phyloP scores from a whole-genome alignment of 768 basidiomycete genomes.

The Lactarius tabidus region DNA sequence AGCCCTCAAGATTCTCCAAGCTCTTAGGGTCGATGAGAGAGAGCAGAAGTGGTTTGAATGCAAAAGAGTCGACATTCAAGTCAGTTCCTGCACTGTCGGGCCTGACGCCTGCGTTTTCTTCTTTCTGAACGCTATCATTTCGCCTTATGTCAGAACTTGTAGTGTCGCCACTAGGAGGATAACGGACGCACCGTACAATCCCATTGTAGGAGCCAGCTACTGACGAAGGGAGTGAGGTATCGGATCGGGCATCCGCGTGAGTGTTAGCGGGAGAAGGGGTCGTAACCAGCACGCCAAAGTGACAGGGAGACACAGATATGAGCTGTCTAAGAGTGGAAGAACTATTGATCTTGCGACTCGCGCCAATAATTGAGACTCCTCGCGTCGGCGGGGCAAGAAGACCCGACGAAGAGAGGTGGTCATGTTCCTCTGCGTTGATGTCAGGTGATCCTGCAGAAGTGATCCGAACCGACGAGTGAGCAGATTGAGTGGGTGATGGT shows the following conservation, averaged over 20 bases:
- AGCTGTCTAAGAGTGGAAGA: too few relatives aligned
- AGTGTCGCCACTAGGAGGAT: slow-evolving; percentile 22
- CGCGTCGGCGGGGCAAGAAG: slow-evolving; percentile 41
- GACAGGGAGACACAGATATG: too few relatives aligned
- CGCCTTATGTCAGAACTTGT: too few relatives aligned
- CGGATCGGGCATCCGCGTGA: too few relatives aligned
- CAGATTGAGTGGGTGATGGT: slow-evolving; percentile 75
- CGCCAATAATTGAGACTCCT: slow-evolving; percentile 39
- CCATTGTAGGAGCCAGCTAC: slow-evolving; percentile 24
- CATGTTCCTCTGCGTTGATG: slow-evolving; percentile 58
- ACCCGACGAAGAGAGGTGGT: slow-evolving; percentile 48
- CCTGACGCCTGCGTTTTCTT: too few relatives aligned
- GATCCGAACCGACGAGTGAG: slow-evolving; percentile 41
- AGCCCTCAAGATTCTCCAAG: slow-evolving; percentile 54
- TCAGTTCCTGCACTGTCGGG: too few relatives aligned
- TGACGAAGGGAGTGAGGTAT: too few relatives aligned
- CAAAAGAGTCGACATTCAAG: slow-evolving; percentile 65
- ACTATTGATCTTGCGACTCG: slow-evolving; percentile 29
- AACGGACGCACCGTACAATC: slow-evolving; percentile 1
- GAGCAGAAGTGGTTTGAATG: slow-evolving; percentile 65
- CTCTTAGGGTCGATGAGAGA: slow-evolving; percentile 92
- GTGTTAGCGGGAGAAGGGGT: too few relatives aligned
- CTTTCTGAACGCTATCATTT: too few relatives aligned
- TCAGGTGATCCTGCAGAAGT: slow-evolving; percentile 51
- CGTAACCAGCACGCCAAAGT: too few relatives aligned